phyloP scores from a whole-genome alignment of 306 rosid genomes.

The Vigna unguiculata region DNA sequence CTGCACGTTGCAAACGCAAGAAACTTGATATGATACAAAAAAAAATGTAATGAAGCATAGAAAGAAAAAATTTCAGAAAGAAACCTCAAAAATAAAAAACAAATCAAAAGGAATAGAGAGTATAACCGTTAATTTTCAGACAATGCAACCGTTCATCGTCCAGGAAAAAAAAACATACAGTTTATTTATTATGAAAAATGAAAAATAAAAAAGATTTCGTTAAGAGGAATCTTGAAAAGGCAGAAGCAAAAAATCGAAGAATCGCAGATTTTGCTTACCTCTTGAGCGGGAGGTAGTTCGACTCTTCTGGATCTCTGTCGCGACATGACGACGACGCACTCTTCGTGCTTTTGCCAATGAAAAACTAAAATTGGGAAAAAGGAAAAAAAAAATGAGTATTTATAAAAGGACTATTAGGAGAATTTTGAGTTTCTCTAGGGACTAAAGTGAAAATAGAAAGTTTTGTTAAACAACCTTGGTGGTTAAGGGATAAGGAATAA shows the following conservation, averaged over 20 bases:
- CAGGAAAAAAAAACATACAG: not conserved
- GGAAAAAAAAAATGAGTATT: not conserved
- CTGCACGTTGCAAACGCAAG: constrained; percentile 57
- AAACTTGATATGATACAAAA: not conserved
- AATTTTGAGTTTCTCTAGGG: constrained; percentile 26
- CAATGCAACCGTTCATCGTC: constrained; percentile 12
- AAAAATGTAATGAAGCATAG: not conserved
- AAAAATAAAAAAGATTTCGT: not conserved
- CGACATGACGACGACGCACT: constrained; percentile 56
- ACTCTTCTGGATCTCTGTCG: constrained; percentile 68
- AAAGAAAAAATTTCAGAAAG: constrained; percentile 14
- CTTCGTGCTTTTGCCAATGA: constrained; percentile 34
- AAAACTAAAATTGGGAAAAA: not conserved
- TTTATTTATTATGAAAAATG: not conserved
- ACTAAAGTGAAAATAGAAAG: constrained; percentile 30
- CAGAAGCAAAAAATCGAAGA: constrained; percentile 9
- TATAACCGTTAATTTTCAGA: constrained; percentile 2
- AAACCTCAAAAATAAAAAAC: not conserved
- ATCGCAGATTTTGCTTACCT: constrained; percentile 47
- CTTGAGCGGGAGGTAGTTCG: constrained; percentile 81
- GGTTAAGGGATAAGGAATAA: constrained; percentile 28
- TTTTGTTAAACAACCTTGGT: not conserved
- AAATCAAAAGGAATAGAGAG: not conserved
- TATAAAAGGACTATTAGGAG: constrained; percentile 1
- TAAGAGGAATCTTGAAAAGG: constrained; percentile 15